A percentile compares a stretch with the other conserved stretches of the same genome.
Evolutionary conservation across 768 basidiomycete genomes (phyloP).

Genomic region (Cytidiella melzeri): DNA sequence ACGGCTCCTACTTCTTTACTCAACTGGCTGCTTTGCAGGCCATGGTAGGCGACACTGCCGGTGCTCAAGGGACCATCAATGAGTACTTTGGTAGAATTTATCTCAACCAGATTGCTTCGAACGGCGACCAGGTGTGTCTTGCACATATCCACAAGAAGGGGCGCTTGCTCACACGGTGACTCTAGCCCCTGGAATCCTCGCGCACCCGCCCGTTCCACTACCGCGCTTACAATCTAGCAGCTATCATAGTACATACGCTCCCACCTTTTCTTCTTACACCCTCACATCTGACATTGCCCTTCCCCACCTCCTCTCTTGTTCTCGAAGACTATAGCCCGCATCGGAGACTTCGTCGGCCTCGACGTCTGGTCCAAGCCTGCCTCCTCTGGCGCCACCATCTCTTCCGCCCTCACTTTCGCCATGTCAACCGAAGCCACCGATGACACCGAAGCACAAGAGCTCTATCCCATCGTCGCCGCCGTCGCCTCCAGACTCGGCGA

Average conservation of each 20-base stretch:
- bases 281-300: neutral
- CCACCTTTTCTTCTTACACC: neutral
- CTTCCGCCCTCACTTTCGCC: conserved; percentile 52
- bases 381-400: conserved; percentile 45
- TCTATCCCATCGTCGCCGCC: conserved; percentile 53
- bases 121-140: conserved; percentile 48
- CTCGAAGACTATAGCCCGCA: conserved; percentile 47
- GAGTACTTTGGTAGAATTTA: conserved; percentile 48
- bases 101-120: conserved; percentile 44
- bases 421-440: conserved; percentile 36
- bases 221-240: conserved; percentile 59
- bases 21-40: conserved; percentile 54
- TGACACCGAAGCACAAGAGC: conserved; percentile 36
- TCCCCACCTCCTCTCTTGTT: neutral
- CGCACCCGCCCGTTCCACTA: conserved; percentile 65
- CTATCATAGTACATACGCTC: conserved; percentile 51
- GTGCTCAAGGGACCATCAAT: conserved; percentile 40
- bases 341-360: conserved; percentile 41
- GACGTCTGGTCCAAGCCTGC: conserved; percentile 47
- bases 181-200: conserved; percentile 51
- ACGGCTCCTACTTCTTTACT: conserved; percentile 58
- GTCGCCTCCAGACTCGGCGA: conserved; percentile 58
- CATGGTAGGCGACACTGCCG: conserved; percentile 42
- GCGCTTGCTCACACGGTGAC: neutral
- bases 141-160: too few species aligned